These are phyloP conservation scores for Hibiscus tridactylites DNA, from an alignment of 345 rosid species.

Conservation along the genomic window DNA sequence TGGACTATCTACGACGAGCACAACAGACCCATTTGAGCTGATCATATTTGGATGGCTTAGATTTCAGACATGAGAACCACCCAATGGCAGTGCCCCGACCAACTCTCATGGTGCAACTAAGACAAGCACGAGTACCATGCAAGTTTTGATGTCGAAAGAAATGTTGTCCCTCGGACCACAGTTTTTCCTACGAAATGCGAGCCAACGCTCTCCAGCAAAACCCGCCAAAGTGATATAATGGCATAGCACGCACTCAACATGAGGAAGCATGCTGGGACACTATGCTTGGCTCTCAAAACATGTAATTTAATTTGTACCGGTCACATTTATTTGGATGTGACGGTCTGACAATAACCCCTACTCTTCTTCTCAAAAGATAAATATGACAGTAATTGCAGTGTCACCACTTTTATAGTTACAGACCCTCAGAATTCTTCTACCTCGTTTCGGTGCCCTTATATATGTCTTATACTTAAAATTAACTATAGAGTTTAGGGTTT, in stretches of 20 bases:
- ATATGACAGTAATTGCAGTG: too few relatives aligned
- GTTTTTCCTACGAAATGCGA: conserved; percentile 11
- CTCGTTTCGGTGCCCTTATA: too few relatives aligned
- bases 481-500: too few relatives aligned
- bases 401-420: too few relatives aligned
- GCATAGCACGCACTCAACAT: conserved; percentile 30
- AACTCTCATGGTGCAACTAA: conserved; percentile 52
- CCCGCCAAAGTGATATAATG: conserved; percentile 23
- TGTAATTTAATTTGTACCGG: conserved; percentile 9
- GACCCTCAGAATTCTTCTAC: too few relatives aligned
- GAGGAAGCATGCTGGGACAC: conserved; percentile 25
- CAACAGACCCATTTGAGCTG: conserved; percentile 16
- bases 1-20: conserved; percentile 4
- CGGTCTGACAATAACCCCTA: conserved; percentile 19
- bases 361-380: too few relatives aligned
- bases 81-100: conserved; percentile 24
- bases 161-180: conserved; percentile 6
- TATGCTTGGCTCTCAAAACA: conserved; percentile 9
- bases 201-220: conserved; percentile 13
- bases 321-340: conserved; percentile 26
- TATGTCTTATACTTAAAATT: too few relatives aligned
- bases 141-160: background rate
- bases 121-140: conserved; percentile 25
- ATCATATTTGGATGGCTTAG: conserved; percentile 28
- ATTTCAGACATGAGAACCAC: background rate